Evolutionary conservation across 2,329 filamentous ascomycete genomes (phyloP), one percentile per base, ranked within the genome.

Genomic region (Fusarium verrucosum): DNA sequence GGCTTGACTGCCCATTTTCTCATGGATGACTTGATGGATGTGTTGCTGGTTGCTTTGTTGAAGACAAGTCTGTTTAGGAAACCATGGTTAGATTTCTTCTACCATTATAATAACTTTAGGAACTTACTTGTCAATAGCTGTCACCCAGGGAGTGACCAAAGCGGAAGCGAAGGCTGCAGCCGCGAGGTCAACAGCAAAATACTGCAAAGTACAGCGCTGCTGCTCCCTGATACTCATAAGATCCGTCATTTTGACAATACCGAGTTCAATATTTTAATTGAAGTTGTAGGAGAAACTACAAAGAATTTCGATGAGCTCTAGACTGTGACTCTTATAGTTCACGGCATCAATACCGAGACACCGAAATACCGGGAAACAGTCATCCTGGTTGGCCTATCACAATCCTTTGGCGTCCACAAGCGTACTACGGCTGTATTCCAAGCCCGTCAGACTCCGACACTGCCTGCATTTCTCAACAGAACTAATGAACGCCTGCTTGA

Each of bases 71-170:
- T 71, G 3, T 20, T 2, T 4, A 7, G 1, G 8, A 8, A 2
- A 10, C 10, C 9, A 16, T 20, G 30, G 37, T 65, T 33, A 68
- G 50, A 32, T 8, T 16, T 32, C 10, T 16, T n/a, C 14, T 5
- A 2, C 7, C 5, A n/a, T 32, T 16, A 8, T n/a, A 8, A 32
- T 9, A 1, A n/a, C 1, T 14, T 10, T 13, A 14, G 2, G 10
- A 6, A 66, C 69, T 60, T 20, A 71, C 69, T 66, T 68, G 13
- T 71, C 67, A 22, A 71, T 71, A 13, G 69, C 69, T n/a, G 65
- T 67, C 10, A 71, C 69, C 69, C 69, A 71, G 11, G 69, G 69
- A 44, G 69, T 67, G 14, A 71, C 69, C 26, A 71, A 35, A 19
- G 67, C 69, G 47, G 69, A 70, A 20, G 69, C 69, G 10, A 71